Conservation (phyloP, 345 rosid species). For the Heritiera littoralis region DNA sequence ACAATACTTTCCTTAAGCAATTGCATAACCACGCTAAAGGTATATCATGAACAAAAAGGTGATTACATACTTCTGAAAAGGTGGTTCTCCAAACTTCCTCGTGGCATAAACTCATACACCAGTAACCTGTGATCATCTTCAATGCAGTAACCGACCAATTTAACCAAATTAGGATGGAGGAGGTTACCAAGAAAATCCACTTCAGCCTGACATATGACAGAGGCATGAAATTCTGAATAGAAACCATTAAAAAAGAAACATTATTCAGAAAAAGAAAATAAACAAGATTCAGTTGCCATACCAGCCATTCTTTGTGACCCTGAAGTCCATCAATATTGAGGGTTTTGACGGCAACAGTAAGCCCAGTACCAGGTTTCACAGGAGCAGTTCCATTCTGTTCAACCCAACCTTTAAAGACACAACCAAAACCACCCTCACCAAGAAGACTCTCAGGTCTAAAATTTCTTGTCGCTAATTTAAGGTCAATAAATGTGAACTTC, state of each 20-base stretch:
- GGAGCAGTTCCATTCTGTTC: constrained; percentile 91
- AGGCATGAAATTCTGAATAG: constrained; percentile 4
- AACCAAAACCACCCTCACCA: constrained; percentile 93
- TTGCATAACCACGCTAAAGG: not conserved
- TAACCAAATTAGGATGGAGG: constrained; percentile 70
- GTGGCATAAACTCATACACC: constrained; percentile 78
- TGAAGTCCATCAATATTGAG: constrained; percentile 90
- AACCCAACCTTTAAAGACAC: constrained; percentile 94
- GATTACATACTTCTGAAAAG: constrained; percentile 71
- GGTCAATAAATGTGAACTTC: constrained; percentile 69
- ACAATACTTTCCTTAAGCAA: not conserved
- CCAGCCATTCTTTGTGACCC: constrained; percentile 99
- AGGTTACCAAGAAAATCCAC: constrained; percentile 80
- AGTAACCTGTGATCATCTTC: constrained; percentile 80
- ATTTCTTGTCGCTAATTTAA: constrained; percentile 75
- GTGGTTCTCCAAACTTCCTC: constrained; percentile 86
- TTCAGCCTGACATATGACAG: constrained; percentile 56
- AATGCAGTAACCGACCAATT: constrained; percentile 74
- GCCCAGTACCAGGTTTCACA: constrained; percentile 87
- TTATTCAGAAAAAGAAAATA: not conserved
- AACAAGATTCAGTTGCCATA: constrained; percentile 32
- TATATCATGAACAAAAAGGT: not conserved
- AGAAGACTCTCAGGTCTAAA: constrained; percentile 88
- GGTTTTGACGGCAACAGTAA: constrained; percentile 89
- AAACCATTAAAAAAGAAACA: constrained; percentile 9